Conservation (phyloP, 2,329 filamentous ascomycete species). For the Neurospora crassa region DNA sequence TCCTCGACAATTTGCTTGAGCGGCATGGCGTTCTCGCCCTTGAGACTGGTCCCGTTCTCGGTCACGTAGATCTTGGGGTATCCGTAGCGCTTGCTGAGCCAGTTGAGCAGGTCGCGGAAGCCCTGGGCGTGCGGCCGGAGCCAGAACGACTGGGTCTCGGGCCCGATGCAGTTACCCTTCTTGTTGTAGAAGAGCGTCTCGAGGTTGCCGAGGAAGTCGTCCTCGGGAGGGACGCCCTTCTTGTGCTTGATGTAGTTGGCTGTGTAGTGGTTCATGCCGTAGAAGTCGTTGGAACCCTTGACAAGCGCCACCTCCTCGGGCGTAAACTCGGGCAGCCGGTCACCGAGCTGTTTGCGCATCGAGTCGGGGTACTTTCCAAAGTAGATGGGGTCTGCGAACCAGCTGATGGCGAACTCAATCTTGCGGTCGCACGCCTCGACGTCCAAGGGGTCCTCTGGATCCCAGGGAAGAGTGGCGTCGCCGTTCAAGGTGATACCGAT, state of each 20-base stretch:
- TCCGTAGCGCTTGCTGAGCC: constrained; percentile 68
- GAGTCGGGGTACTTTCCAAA: constrained; percentile 74
- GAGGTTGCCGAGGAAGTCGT: constrained; percentile 68
- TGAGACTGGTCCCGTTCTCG: constrained; percentile 78
- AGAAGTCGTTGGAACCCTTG: constrained; percentile 83
- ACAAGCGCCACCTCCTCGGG: constrained; percentile 64
- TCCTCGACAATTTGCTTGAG: constrained; percentile 66
- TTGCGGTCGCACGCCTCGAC: constrained; percentile 70
- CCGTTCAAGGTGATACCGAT: constrained; percentile 87
- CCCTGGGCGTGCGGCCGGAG: constrained; percentile 65
- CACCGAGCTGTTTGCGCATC: constrained; percentile 73
- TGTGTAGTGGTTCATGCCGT: constrained; percentile 92
- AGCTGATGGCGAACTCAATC: constrained; percentile 78
- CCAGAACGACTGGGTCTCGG: constrained; percentile 77
- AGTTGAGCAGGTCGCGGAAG: constrained; percentile 67
- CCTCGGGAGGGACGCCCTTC: constrained; percentile 45
- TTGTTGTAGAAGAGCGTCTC: constrained; percentile 65
- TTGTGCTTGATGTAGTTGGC: constrained; percentile 77
- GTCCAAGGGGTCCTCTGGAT: constrained; percentile 64
- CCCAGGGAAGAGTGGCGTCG: constrained; percentile 76
- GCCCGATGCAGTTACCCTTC: constrained; percentile 62
- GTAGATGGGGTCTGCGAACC: constrained; percentile 86
- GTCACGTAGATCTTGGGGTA: constrained; percentile 76
- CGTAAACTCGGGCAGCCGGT: constrained; percentile 66
- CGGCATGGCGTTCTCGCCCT: constrained; percentile 70